Evolutionary conservation across 768 basidiomycete species (phyloP), one percentile per base, ranked within the genome.

Genomic region (Steccherinum ochraceum): DNA sequence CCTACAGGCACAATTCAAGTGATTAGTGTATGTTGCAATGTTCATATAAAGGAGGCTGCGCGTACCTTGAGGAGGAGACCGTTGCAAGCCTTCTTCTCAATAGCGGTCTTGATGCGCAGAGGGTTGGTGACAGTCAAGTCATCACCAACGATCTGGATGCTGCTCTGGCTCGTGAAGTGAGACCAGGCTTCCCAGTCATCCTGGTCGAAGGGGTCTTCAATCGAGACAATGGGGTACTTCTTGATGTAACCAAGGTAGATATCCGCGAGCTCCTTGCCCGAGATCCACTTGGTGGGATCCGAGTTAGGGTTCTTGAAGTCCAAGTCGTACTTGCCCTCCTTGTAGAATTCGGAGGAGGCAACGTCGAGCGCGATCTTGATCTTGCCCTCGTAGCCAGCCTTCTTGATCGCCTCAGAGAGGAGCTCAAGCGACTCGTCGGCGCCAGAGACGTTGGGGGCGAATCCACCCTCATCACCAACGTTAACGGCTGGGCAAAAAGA

Each of bases 261-360:
- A 47, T 93, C 89, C 20, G 93, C 95, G 63, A 99, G 92, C 74
- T 98, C 81, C 47, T 76, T 73, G 57, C 95, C 96, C 30, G 89
- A 76, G 72, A 97, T 87, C 92, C 90, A 96, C 72, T 98, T 95
- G 73, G 83, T 85, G 41, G 89, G 81, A 74, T 99, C 95, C 47
- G 94, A 96, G 78, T 99, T 96, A 70, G 95, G 90, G 83, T 97
- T 97, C 82, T 99, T 93, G 81, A 93, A 93, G 78, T 97, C 93
- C 55, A 98, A 74, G 66, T 98, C 95, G 72, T 99, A 99, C 76
- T 97, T 97, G 61, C 94, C 95, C 4, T 97, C 93, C 83, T 96
- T 98, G 86, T 92, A 99, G 80, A 99, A 99, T 72, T 99, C 96
- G 69, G 95, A 97, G 1, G 94, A 96, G 50, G 96, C 96, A 58